A percentile compares a stretch with the other conserved stretches of the same genome.
These are phyloP conservation scores for Agastache rugosa DNA, from an alignment of 257 asterid genomes.

Conservation along the genomic window DNA sequence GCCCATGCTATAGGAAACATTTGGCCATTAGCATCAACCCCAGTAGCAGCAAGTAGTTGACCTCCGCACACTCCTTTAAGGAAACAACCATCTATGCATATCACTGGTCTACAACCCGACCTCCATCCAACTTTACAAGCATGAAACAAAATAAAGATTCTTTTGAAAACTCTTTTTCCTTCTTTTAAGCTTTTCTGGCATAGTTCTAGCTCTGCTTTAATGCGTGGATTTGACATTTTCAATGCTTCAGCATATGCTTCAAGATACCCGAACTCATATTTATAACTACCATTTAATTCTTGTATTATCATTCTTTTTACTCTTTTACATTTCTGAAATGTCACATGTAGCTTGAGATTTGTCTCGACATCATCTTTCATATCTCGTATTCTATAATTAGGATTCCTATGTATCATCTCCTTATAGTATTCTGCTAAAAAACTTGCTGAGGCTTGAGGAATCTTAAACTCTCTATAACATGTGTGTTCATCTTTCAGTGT, in stretches of 20 bases:
- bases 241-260: slow-evolving; percentile 6
- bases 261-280: neutral
- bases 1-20: neutral
- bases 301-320: neutral
- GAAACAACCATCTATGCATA: neutral
- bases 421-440: neutral
- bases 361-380: neutral
- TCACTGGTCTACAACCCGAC: neutral
- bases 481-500: slow-evolving; percentile 1
- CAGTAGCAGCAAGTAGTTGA: neutral
- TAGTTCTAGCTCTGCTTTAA: neutral
- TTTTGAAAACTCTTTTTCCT: neutral
- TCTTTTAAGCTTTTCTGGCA: neutral
- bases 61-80: neutral
- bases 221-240: neutral
- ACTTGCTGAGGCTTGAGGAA: neutral
- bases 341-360: neutral
- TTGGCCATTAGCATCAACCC: neutral
- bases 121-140: neutral
- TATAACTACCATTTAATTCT: neutral
- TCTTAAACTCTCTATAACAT: neutral
- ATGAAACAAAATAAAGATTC: neutral
- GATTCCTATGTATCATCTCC: neutral
- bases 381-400: neutral
- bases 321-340: slow-evolving; percentile 9